A percentile compares a stretch with the other conserved stretches of the same genome.
Evolutionary conservation across 331 rosid species (phyloP).

Genomic region (Acacia pycnantha): DNA sequence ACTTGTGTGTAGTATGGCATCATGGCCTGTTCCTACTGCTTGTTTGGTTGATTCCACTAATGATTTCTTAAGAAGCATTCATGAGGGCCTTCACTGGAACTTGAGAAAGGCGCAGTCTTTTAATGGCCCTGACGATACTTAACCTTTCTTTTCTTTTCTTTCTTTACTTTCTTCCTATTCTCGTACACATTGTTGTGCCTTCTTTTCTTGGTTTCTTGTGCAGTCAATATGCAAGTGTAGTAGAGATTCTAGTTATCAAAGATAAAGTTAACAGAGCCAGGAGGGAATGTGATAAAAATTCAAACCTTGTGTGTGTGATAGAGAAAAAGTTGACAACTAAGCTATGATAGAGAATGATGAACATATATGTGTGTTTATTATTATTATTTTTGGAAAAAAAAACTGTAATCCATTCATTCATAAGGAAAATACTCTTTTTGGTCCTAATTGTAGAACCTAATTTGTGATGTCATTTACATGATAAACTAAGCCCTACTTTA

Average conservation of each 20-base stretch:
- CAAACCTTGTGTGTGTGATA: neutral
- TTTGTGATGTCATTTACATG: too few relatives aligned
- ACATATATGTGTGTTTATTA: too few relatives aligned
- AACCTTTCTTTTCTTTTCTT: neutral
- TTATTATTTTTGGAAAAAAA: too few relatives aligned
- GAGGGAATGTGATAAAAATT: neutral
- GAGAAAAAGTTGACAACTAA: neutral
- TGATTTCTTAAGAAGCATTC: conserved; percentile 87
- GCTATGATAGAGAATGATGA: too few relatives aligned
- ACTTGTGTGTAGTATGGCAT: conserved; percentile 94
- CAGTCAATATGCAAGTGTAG: neutral
- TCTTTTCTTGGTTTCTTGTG: neutral
- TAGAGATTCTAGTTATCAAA: neutral
- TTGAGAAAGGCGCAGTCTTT: conserved; percentile 75
- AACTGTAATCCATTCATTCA: too few relatives aligned
- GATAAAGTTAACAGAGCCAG: neutral
- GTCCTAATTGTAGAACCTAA: too few relatives aligned
- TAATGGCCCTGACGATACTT: conserved; percentile 76
- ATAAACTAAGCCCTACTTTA: too few relatives aligned
- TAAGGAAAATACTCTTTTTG: too few relatives aligned
- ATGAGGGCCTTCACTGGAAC: conserved; percentile 97
- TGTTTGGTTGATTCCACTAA: conserved; percentile 80
- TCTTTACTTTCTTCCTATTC: neutral
- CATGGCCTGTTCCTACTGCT: conserved; percentile 98
- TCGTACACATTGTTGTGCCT: neutral